Percentiles rank a stretch among this genome's conserved stretches.
phyloP scores from a whole-genome alignment of 176 grass and related monocot species.

The Stipa capillata region DNA sequence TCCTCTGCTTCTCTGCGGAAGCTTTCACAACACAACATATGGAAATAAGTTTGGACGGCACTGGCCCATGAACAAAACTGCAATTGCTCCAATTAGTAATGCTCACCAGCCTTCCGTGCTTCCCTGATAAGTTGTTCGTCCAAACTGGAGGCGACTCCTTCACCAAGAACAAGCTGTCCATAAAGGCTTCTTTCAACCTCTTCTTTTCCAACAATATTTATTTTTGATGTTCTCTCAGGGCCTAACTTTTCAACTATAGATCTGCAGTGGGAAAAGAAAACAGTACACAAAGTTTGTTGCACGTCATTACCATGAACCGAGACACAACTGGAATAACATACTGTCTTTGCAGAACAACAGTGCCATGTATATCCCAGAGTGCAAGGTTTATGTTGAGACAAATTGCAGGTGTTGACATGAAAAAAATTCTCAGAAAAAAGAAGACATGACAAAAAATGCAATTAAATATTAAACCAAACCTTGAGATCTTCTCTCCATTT shows the following conservation, averaged over 20 bases:
- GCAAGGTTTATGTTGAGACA: background rate
- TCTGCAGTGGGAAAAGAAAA: constrained; percentile 35
- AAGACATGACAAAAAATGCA: background rate
- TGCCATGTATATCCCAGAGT: background rate
- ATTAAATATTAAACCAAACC: constrained; percentile 21
- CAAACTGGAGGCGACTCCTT: constrained; percentile 67
- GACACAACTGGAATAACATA: background rate
- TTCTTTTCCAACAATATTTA: constrained; percentile 79
- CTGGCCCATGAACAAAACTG: background rate
- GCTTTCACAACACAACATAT: constrained; percentile 31
- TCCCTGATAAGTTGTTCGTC: constrained; percentile 81
- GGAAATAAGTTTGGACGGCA: background rate
- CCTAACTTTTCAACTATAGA: constrained; percentile 71
- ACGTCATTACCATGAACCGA: background rate
- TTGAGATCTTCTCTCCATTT: constrained; percentile 87
- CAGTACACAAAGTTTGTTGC: background rate
- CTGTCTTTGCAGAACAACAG: background rate
- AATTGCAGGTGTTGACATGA: background rate
- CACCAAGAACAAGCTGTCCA: constrained; percentile 86
- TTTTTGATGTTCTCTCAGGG: constrained; percentile 55
- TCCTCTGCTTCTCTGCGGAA: constrained; percentile 48
- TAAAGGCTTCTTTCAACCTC: constrained; percentile 92
- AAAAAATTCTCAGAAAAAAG: background rate
- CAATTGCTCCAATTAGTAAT: background rate
- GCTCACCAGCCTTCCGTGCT: constrained; percentile 76